Percentiles rank a stretch among this genome's conserved stretches.
Conservation (phyloP, 176 grass and related monocot species). For the Lolium rigidum region DNA sequence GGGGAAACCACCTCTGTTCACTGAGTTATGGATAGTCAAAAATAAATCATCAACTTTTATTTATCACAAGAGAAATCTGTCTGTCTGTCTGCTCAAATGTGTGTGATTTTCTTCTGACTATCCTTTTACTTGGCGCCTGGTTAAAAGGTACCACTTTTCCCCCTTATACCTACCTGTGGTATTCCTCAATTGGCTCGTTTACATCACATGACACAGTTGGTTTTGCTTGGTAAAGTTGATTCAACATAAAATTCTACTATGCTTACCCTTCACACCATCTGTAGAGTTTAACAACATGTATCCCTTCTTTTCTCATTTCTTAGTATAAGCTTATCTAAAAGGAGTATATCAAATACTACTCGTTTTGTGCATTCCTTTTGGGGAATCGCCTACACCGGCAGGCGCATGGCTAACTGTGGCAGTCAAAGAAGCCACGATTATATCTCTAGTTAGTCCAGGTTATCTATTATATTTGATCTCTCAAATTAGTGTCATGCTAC, state of each 20-base stretch:
- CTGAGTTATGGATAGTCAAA: conserved; percentile 59
- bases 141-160: conserved; percentile 31
- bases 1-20: conserved; percentile 65
- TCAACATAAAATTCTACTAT: too few relatives aligned
- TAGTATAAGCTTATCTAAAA: not conserved
- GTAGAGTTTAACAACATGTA: not conserved
- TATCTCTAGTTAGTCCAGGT: not conserved
- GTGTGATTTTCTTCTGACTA: conserved; percentile 35
- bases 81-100: conserved; percentile 44
- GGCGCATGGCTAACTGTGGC: not conserved
- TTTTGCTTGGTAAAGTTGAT: not conserved
- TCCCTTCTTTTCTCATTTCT: not conserved
- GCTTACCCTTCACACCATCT: not conserved
- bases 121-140: conserved; percentile 36
- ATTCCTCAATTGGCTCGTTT: conserved; percentile 4
- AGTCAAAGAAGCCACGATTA: not conserved
- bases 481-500: not conserved
- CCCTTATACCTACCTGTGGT: not conserved
- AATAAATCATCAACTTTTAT: conserved; percentile 57
- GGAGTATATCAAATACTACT: not conserved
- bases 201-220: not conserved
- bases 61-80: conserved; percentile 44
- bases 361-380: not conserved
- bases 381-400: not conserved
- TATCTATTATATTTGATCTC: not conserved